These are phyloP conservation scores for Mucor sp. DNA, from an alignment of 371 early-diverging fungal genomes.

Conservation along the genomic window DNA sequence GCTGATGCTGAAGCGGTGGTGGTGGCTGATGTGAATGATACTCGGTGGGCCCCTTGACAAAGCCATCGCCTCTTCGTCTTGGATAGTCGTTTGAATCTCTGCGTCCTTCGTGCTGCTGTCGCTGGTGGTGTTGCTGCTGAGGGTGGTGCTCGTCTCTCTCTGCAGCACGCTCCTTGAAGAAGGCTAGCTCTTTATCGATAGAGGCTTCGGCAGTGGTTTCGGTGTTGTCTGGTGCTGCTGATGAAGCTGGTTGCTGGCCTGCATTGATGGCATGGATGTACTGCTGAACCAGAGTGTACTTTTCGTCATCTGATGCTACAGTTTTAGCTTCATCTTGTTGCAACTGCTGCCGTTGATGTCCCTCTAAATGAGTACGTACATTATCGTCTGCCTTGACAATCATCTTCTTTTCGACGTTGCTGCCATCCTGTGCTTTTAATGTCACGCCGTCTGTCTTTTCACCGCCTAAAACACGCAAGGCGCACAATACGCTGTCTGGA, in stretches of 20 bases:
- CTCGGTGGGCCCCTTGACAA: constrained; percentile 19
- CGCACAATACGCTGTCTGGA: constrained; percentile 67
- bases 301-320: constrained; percentile 10
- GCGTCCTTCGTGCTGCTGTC: constrained; percentile 41
- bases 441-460: constrained; percentile 46
- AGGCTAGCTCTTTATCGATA: constrained; percentile 63
- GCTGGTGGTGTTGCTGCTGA: neutral
- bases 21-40: neutral
- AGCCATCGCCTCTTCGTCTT: constrained; percentile 32
- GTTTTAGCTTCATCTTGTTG: constrained; percentile 23
- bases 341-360: constrained; percentile 50
- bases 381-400: constrained; percentile 77
- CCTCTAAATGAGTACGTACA: constrained; percentile 65
- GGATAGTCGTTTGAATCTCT: constrained; percentile 18
- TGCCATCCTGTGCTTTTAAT: constrained; percentile 63
- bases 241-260: constrained; percentile 25
- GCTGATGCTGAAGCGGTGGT: constrained; percentile 3
- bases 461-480: constrained; percentile 74
- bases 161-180: constrained; percentile 68
- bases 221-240: neutral
- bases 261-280: constrained; percentile 39
- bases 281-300: constrained; percentile 12
- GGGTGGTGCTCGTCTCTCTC: constrained; percentile 38
- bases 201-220: constrained; percentile 40
- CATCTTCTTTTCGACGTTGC: constrained; percentile 57